These are phyloP conservation scores for Wickerhamiella azymoides DNA, from an alignment of 805 yeast genomes.

Conservation along the genomic window DNA sequence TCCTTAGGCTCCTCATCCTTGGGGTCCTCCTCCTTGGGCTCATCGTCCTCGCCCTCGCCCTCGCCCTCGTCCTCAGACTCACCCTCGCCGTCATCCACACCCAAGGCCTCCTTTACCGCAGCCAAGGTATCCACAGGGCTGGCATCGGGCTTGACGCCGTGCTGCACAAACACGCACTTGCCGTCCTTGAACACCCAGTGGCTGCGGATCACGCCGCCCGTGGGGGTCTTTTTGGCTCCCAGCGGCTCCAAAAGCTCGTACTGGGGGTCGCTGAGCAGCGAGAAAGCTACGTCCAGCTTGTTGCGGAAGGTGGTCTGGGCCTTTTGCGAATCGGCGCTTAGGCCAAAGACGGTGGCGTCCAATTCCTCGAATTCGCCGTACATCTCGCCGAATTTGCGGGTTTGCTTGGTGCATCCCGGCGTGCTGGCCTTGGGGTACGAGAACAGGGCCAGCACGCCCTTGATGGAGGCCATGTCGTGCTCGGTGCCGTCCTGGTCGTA, in stretches of 20 bases:
- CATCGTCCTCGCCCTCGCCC: not conserved
- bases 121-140: constrained; percentile 23
- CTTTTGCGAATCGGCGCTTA: constrained; percentile 68
- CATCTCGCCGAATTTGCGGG: constrained; percentile 69
- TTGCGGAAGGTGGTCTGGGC: constrained; percentile 64
- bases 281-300: constrained; percentile 62
- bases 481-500: constrained; percentile 57
- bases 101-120: constrained; percentile 11
- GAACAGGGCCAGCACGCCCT: constrained; percentile 37
- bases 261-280: constrained; percentile 62
- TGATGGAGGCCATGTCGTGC: constrained; percentile 33
- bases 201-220: constrained; percentile 62
- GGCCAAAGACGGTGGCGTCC: constrained; percentile 52
- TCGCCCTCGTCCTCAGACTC: not conserved
- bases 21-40: not conserved
- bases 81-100: constrained; percentile 3
- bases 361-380: constrained; percentile 39
- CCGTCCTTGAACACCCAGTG: constrained; percentile 86
- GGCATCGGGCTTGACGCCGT: constrained; percentile 35
- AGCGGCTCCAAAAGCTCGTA: constrained; percentile 52
- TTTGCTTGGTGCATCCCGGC: constrained; percentile 95
- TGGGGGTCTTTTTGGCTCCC: constrained; percentile 73
- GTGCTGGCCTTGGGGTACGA: constrained; percentile 87
- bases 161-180: constrained; percentile 38
- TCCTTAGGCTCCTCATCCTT: no score